Percentiles rank a stretch among this genome's conserved stretches.
phyloP scores from a whole-genome alignment of 2,329 filamentous ascomycete genomes.

The Scedosporium apiospermum region DNA sequence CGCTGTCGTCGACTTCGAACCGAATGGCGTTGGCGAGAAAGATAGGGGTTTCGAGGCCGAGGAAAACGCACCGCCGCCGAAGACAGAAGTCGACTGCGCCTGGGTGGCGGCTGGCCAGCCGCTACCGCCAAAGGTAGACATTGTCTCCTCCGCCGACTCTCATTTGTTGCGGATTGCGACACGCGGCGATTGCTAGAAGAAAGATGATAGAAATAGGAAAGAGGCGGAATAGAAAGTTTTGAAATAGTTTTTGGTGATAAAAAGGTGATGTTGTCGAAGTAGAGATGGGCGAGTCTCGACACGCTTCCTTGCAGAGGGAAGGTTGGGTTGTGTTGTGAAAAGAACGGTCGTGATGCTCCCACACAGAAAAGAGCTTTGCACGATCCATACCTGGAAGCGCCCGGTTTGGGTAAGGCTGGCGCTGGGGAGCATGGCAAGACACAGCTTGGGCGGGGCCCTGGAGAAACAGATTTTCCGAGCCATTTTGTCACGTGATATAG shows the following conservation, averaged over 20 bases:
- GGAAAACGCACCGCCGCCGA: slow-evolving; percentile 7
- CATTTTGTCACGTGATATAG: no score
- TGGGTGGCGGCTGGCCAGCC: slow-evolving; percentile 5
- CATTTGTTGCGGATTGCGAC: slow-evolving; percentile 1
- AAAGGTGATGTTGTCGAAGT: background rate
- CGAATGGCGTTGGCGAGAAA: slow-evolving; percentile 1
- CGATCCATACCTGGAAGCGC: background rate
- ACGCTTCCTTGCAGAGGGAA: background rate
- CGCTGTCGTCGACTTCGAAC: background rate
- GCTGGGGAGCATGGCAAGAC: background rate
- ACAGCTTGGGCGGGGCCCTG: background rate
- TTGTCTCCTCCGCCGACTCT: background rate
- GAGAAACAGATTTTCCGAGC: background rate
- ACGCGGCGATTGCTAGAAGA: background rate
- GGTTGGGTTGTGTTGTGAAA: slow-evolving; percentile 1
- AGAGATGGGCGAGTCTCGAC: background rate
- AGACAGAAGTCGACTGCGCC: background rate
- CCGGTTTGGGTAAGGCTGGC: background rate
- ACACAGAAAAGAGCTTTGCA: background rate
- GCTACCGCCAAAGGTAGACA: slow-evolving; percentile 8
- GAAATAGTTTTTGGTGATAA: background rate
- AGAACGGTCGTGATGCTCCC: background rate
- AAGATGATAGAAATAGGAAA: background rate
- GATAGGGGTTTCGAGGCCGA: slow-evolving; percentile 3
- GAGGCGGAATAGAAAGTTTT: background rate